Evolutionary conservation across 345 rosid species (phyloP), one percentile per base, ranked within the genome.

Genomic region (Ceriops zippeliana): DNA sequence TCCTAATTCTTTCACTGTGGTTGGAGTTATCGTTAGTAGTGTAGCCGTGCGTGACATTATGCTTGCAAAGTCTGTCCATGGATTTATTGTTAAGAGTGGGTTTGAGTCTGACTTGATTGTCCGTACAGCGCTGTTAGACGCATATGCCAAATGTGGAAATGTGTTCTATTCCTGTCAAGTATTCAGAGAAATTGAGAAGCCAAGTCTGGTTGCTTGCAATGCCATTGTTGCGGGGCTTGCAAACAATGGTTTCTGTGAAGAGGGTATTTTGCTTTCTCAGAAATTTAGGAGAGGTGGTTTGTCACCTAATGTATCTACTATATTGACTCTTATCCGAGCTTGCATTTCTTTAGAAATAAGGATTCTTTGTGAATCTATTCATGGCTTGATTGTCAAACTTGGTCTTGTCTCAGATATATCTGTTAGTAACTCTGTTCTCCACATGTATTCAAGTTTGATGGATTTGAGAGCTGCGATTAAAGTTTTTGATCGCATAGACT

Each of bases 1-100:
- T 37, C 80, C 75, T 6, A 80, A 86, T 80, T 82, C 87, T n/a
- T 80, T 83, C 79, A 69, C 80, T 61, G 5, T 83, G 57, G 86
- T 78, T 21, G 85, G 82, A 52, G 78, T 68, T 57, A 84, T 86
- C 46, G 73, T 82, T 15, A 64, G 79, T 38, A 46, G 70, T 6
- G 71, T 54, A 7, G 78, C 79, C 61, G 16, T 69, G 60, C 38
- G 60, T 0, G 52, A 72, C 68, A 58, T 26, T 30, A 61, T 28
- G 52, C 76, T 80, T 11, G 70, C 71, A 6, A 73, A 31, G 67
- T 72, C 78, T 20, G 49, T 80, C 57, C 84, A 83, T 66, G 84
- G 83, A 37, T 52, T 81, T 58, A 53, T 73, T 32, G 62, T 77
- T 37, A 81, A 75, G 74, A 35, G 20, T 64, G 81, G 84, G 26